phyloP scores from a whole-genome alignment of 257 asterid species.

The Gentiana macrophylla region DNA sequence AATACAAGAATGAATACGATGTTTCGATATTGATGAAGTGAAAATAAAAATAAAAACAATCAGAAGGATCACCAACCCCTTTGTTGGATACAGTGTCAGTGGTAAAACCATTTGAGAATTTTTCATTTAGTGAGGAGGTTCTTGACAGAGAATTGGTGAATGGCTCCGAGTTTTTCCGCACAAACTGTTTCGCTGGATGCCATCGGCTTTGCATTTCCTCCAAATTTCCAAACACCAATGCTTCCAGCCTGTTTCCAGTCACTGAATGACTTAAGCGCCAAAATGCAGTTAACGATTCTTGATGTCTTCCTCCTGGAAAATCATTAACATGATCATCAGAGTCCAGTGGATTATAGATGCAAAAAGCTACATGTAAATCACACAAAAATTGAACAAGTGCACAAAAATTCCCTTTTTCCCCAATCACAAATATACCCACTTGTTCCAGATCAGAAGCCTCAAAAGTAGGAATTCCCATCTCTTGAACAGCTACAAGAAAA shows the following conservation, averaged over 20 bases:
- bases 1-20: not conserved
- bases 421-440: slow-evolving; percentile 30
- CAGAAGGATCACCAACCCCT: slow-evolving; percentile 33
- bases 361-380: not conserved
- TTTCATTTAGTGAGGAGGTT: slow-evolving; percentile 41
- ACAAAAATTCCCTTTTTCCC: not conserved
- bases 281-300: slow-evolving; percentile 72
- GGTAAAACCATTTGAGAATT: slow-evolving; percentile 25
- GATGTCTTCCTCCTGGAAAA: slow-evolving; percentile 84
- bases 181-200: slow-evolving; percentile 62
- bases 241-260: slow-evolving; percentile 86
- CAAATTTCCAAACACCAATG: slow-evolving; percentile 78
- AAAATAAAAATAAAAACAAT: not conserved
- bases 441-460: slow-evolving; percentile 97
- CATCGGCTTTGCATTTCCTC: slow-evolving; percentile 62
- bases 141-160: slow-evolving; percentile 58
- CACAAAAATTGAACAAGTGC: not conserved
- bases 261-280: slow-evolving; percentile 78
- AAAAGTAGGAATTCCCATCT: slow-evolving; percentile 82
- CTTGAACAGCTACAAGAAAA: slow-evolving; percentile 85
- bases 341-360: not conserved
- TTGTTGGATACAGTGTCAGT: slow-evolving; percentile 36
- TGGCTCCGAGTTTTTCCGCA: slow-evolving; percentile 84
- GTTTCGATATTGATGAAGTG: not conserved
- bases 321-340: not conserved